Conservation (phyloP, 2,329 filamentous ascomycete species). For the Apiospora koreana region DNA sequence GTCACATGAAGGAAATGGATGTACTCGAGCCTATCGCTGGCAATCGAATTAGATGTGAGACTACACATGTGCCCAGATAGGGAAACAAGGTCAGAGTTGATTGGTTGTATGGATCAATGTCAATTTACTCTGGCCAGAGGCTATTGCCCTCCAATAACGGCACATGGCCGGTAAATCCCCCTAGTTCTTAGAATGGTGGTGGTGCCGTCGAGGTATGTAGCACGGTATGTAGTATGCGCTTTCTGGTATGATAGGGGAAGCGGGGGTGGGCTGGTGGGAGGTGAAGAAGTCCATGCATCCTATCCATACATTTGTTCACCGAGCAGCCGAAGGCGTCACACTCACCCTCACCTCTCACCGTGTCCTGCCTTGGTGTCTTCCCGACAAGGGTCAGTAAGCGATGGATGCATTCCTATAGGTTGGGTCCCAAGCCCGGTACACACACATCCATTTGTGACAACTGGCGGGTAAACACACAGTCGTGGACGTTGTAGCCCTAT, state of each 20-base stretch:
- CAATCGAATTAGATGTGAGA: constrained; percentile 1
- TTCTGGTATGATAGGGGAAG: neutral
- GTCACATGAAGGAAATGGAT: neutral
- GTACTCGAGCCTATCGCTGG: neutral
- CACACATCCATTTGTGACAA: neutral
- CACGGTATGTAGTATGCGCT: neutral
- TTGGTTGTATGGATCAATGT: neutral
- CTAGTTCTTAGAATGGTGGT: neutral
- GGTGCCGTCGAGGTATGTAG: neutral
- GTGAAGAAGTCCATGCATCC: neutral
- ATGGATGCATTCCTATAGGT: constrained; percentile 7
- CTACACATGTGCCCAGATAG: constrained; percentile 5
- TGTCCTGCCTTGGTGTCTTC: neutral
- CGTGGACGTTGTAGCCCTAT: neutral
- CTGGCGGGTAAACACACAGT: neutral
- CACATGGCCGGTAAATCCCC: neutral
- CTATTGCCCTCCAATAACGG: neutral
- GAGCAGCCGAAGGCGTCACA: neutral
- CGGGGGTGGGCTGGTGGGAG: neutral
- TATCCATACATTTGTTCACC: neutral
- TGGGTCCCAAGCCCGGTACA: neutral
- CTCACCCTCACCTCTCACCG: neutral
- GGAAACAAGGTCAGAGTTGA: neutral
- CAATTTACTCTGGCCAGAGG: neutral
- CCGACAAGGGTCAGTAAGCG: neutral